Evolutionary conservation across 2,329 filamentous ascomycete genomes (phyloP), one percentile per base, ranked within the genome.

Genomic region (Trichophyton verrucosum): DNA sequence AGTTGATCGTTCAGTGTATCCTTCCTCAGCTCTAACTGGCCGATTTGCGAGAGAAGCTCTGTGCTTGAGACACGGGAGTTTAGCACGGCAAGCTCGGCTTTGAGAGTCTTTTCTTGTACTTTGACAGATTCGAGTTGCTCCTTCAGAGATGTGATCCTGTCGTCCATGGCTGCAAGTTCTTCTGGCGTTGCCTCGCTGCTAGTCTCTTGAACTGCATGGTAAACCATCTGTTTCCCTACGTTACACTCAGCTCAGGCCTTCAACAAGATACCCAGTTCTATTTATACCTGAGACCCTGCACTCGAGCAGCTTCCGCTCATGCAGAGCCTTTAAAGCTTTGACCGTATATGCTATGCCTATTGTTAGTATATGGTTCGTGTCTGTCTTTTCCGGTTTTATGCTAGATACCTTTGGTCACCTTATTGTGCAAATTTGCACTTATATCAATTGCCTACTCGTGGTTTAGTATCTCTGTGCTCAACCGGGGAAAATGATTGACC

Each of bases 241-340:
- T 17, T 33, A 30, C n/a, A 53, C 13, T 36, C 17, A 33, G 20
- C 24, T n/a, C n/a, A 60, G 36, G 22, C 24, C 30, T 8, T 22
- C 30, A 53, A 20, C 17, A 20, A 47, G 38, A 46, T 24, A 42
- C 8, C 24, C 13, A 17, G 20, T 30, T 42, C 56, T 7, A 42
- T 70, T 64, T 66, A 64, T 66, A 81, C 80, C 81, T 44, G 82
- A 77, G 44, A 76, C 72, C 57, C 80, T 80, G 57, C 80, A 82
- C 66, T 82, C 81, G 47, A 87, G 81, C 65, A 82, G 72, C 9
- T 80, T 80, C 47, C 76, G 77, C 65, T 86, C 82, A 62, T 83
- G 80, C 69, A 87, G 74, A 62, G 86, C 83, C 66, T 83, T 85
- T 38, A 87, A 73, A 36, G 82, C 68, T 70, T 86, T 87, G 30